Conservation (phyloP, 139 green algal genomes). For the Auxenochlorella pyrenoidosa region DNA sequence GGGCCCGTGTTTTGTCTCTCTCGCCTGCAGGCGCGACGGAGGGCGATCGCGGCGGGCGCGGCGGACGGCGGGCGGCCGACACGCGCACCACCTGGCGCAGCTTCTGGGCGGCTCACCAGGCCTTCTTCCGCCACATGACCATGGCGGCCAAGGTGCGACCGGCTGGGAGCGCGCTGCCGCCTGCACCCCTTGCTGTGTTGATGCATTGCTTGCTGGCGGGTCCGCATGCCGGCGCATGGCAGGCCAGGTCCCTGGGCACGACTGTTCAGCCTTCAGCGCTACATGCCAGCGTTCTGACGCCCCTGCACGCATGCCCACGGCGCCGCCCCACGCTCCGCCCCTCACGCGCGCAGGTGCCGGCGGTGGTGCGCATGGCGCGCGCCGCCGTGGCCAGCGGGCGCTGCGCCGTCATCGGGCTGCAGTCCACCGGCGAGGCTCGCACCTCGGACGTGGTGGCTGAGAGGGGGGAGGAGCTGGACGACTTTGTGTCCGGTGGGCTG, state of each 20-base stretch:
- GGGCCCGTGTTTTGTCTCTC: too few relatives aligned
- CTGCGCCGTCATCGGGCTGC: constrained; percentile 79
- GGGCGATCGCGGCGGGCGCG: background rate
- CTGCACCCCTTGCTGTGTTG: background rate
- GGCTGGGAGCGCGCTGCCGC: background rate
- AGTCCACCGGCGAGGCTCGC: constrained; percentile 73
- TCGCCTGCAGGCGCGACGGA: background rate
- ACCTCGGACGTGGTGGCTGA: constrained; percentile 67
- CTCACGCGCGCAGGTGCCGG: constrained; percentile 69
- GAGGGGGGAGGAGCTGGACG: constrained; percentile 58
- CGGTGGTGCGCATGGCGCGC: constrained; percentile 54
- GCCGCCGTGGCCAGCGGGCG: constrained; percentile 63
- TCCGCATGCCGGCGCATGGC: background rate
- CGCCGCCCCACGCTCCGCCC: background rate
- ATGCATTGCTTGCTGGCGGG: background rate
- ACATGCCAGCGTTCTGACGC: background rate
- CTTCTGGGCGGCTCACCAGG: constrained; percentile 77
- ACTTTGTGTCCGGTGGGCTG: constrained; percentile 61
- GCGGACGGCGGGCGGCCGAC: constrained; percentile 8
- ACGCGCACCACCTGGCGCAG: constrained; percentile 61
- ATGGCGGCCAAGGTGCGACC: constrained; percentile 77
- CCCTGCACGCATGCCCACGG: background rate
- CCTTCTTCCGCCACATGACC: constrained; percentile 85
- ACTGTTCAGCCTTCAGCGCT: background rate
- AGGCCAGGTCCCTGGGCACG: background rate